Conservation (phyloP, 2,329 filamentous ascomycete genomes). For the Penicillium sp. region DNA sequence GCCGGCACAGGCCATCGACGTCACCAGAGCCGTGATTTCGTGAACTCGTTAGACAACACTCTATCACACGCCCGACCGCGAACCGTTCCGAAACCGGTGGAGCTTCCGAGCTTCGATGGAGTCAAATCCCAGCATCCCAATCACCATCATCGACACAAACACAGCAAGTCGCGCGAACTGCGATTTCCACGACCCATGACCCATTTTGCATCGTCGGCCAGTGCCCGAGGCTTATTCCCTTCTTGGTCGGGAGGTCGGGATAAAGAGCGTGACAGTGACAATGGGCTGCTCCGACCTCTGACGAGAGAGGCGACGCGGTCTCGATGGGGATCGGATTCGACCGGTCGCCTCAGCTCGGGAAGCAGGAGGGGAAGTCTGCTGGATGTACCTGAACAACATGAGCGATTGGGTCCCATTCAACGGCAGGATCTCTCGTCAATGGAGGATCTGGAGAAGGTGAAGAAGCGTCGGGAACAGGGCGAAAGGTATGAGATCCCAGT, state of each 20-base stretch:
- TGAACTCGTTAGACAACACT: background rate
- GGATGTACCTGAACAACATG: conserved; percentile 22
- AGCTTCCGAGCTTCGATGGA: conserved; percentile 10
- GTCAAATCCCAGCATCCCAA: conserved; percentile 2
- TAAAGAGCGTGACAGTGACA: conserved; percentile 28
- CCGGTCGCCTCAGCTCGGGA: conserved; percentile 16
- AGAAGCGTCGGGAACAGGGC: conserved; percentile 67
- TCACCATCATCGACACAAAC: conserved; percentile 21
- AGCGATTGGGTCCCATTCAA: conserved; percentile 23
- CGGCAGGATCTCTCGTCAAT: conserved; percentile 27
- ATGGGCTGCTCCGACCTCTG: conserved; percentile 26
- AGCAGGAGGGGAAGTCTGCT: conserved; percentile 28
- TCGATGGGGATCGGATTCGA: conserved; percentile 31
- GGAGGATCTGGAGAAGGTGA: conserved; percentile 33
- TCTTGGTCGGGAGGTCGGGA: conserved; percentile 25
- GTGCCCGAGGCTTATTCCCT: conserved; percentile 27
- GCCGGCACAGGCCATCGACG: conserved; percentile 3
- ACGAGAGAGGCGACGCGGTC: conserved; percentile 29
- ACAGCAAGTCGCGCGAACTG: conserved; percentile 28
- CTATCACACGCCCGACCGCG: conserved; percentile 1
- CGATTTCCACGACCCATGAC: conserved; percentile 31
- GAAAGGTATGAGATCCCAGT: conserved; percentile 54
- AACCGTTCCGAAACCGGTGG: conserved; percentile 5
- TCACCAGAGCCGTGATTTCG: background rate
- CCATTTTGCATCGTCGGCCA: conserved; percentile 26